Conservation (phyloP, 768 basidiomycete genomes). For the Botryobasidium botryosum region DNA sequence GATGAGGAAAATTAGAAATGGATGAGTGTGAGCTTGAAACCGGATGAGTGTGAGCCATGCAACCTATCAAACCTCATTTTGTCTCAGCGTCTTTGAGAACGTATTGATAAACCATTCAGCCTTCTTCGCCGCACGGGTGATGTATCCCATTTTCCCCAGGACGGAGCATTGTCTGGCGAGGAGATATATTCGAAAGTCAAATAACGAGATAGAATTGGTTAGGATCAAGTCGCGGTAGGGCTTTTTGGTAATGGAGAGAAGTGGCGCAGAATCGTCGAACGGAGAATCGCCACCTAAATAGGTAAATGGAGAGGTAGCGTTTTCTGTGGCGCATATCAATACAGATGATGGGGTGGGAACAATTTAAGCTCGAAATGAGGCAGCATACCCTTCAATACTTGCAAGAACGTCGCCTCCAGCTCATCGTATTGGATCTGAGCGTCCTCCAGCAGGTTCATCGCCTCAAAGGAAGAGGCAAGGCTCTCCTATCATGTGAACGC, state of each 20-base stretch:
- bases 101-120: slow-evolving; percentile 56
- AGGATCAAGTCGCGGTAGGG: slow-evolving; percentile 81
- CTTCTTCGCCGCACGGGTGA: slow-evolving; percentile 56
- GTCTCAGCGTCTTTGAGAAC: slow-evolving; percentile 60
- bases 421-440: slow-evolving; percentile 81
- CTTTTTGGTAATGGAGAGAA: slow-evolving; percentile 66
- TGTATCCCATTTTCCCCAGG: slow-evolving; percentile 46
- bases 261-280: slow-evolving; percentile 63
- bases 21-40: neutral
- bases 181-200: slow-evolving; percentile 85
- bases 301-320: slow-evolving; percentile 86
- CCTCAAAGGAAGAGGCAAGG: slow-evolving; percentile 79
- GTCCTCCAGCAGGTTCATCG: slow-evolving; percentile 78
- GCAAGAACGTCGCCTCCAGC: slow-evolving; percentile 64
- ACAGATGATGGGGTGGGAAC: neutral
- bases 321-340: slow-evolving; percentile 48
- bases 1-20: neutral
- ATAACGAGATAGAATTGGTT: slow-evolving; percentile 77
- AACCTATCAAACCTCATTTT: slow-evolving; percentile 42
- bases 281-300: slow-evolving; percentile 51
- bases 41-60: neutral
- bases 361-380: neutral
- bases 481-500: slow-evolving; percentile 51
- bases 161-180: slow-evolving; percentile 72
- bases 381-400: slow-evolving; percentile 22